Percentiles rank a stretch among this genome's conserved stretches.
Conservation (phyloP, 2,329 filamentous ascomycete genomes). For the Ilyonectria sp. region DNA sequence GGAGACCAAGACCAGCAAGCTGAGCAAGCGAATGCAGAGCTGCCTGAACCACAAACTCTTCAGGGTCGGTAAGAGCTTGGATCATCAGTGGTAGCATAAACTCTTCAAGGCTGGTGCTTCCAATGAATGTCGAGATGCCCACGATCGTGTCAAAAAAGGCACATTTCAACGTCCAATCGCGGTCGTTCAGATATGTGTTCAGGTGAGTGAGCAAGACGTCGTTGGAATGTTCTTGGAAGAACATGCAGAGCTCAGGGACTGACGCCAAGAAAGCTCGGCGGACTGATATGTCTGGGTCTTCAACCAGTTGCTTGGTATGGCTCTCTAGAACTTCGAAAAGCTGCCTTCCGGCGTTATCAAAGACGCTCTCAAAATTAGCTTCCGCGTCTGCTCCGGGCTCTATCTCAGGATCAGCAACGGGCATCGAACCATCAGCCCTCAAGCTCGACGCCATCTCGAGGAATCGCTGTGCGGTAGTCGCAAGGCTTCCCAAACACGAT, state of each 20-base stretch:
- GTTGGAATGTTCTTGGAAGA: conserved; percentile 93
- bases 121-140: conserved; percentile 91
- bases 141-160: conserved; percentile 97
- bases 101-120: conserved; percentile 90
- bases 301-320: conserved; percentile 91
- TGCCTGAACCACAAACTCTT: conserved; percentile 94
- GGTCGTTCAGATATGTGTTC: conserved; percentile 97
- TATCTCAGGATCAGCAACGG: conserved; percentile 82
- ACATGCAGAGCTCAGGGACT: conserved; percentile 92
- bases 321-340: conserved; percentile 87
- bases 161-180: conserved; percentile 96
- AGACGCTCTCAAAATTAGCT: conserved; percentile 84
- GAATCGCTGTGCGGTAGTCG: conserved; percentile 87
- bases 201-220: conserved; percentile 97
- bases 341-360: conserved; percentile 88
- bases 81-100: conserved; percentile 97
- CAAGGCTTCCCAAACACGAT: conserved; percentile 90
- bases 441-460: conserved; percentile 93
- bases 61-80: conserved; percentile 91
- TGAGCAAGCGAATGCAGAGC: conserved; percentile 90
- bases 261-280: conserved; percentile 92
- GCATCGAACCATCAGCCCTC: conserved; percentile 85
- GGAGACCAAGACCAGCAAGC: conserved; percentile 88
- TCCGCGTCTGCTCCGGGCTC: conserved; percentile 79
- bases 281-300: conserved; percentile 88